A percentile compares a stretch with the other conserved stretches of the same genome.
Conservation (phyloP, 352 stramenopile genomes). For the Phytophthora sp. region DNA sequence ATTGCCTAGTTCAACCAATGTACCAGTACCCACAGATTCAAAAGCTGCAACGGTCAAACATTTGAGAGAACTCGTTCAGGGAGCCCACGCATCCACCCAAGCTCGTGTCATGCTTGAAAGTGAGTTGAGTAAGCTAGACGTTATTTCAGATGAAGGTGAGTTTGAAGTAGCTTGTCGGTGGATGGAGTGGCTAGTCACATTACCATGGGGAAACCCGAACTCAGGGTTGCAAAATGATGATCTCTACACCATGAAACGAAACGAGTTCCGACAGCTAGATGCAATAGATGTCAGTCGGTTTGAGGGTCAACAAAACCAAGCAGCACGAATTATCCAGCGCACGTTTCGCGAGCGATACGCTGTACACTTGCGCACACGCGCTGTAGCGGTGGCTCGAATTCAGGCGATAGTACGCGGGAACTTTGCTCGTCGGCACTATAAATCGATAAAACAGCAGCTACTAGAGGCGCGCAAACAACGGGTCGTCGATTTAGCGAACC, state of each 20-base stretch:
- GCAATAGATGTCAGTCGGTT: conserved; percentile 31
- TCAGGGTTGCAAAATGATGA: conserved; percentile 28
- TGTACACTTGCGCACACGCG: conserved; percentile 34
- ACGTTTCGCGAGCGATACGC: conserved; percentile 44
- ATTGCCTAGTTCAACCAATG: neutral
- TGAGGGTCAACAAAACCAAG: conserved; percentile 7
- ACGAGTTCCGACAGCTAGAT: conserved; percentile 52
- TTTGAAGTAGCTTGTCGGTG: conserved; percentile 49
- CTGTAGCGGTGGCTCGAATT: conserved; percentile 33
- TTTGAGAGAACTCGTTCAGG: conserved; percentile 25
- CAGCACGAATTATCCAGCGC: conserved; percentile 47
- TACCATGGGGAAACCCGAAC: conserved; percentile 52
- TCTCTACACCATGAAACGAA: conserved; percentile 24
- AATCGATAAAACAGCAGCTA: conserved; percentile 4
- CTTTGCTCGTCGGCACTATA: neutral
- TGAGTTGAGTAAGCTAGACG: conserved; percentile 58
- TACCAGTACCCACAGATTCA: neutral
- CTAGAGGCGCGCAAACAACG: neutral
- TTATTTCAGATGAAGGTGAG: conserved; percentile 31
- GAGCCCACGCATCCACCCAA: conserved; percentile 23
- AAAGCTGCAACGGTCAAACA: conserved; percentile 23
- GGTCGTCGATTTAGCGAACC: neutral
- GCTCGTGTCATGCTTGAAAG: conserved; percentile 41
- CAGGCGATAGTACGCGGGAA: conserved; percentile 35
- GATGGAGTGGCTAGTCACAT: conserved; percentile 62